Percentiles rank a stretch among this genome's conserved stretches.
Evolutionary conservation across 2,329 filamentous ascomycete genomes (phyloP).

Genomic region (Leptoxyphium fumago): DNA sequence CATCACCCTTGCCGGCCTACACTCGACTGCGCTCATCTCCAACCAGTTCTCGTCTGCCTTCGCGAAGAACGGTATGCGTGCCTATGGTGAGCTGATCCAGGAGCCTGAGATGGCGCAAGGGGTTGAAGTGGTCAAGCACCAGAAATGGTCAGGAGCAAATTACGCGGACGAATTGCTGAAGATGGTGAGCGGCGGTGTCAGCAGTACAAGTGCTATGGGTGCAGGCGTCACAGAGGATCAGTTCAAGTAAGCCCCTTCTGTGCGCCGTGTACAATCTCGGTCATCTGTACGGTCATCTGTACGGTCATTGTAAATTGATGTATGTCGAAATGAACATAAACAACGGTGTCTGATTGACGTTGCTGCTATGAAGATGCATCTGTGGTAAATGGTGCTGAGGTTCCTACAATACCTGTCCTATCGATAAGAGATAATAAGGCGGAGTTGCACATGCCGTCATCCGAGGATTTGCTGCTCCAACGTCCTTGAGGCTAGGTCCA

Average conservation of each 20-base stretch:
- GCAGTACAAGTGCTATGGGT: constrained; percentile 88
- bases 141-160: constrained; percentile 94
- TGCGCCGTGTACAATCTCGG: no score
- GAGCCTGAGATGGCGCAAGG: constrained; percentile 88
- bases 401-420: no score
- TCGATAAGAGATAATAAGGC: no score
- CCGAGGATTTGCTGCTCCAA: no score
- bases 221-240: constrained; percentile 97
- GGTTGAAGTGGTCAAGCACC: constrained; percentile 93
- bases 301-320: no score
- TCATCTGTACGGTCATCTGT: no score
- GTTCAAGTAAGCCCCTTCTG: constrained; percentile 35
- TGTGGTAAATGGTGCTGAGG: no score
- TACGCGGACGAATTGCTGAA: constrained; percentile 91
- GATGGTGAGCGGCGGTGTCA: constrained; percentile 91
- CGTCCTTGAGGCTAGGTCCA: no score
- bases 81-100: constrained; percentile 93
- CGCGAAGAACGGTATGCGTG: constrained; percentile 73
- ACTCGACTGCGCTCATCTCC: constrained; percentile 86
- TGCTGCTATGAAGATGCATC: no score
- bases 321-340: no score
- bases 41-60: constrained; percentile 80
- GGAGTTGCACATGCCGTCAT: no score
- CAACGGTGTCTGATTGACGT: no score
- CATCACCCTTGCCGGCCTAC: constrained; percentile 94